phyloP scores from a whole-genome alignment of 2,329 filamentous ascomycete species.

The Beauveria australis region DNA sequence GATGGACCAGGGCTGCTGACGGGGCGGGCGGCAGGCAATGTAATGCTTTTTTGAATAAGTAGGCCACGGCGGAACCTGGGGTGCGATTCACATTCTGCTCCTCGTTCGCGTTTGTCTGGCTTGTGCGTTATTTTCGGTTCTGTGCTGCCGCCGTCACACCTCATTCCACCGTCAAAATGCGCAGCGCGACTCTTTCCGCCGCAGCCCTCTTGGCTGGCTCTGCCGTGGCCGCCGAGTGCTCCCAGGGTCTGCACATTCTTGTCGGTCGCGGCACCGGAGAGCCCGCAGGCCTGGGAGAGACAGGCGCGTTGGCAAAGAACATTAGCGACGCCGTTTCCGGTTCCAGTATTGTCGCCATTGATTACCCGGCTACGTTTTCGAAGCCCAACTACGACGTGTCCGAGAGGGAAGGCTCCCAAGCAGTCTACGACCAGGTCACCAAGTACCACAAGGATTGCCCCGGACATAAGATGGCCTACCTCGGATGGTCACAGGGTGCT shows the following conservation, averaged over 20 bases:
- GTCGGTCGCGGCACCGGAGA: constrained; percentile 32
- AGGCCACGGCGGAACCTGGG: not conserved
- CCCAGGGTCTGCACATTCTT: constrained; percentile 30
- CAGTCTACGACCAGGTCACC: constrained; percentile 23
- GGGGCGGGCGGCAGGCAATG: not conserved
- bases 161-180: not conserved
- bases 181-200: constrained; percentile 5
- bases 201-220: constrained; percentile 16
- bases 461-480: constrained; percentile 30
- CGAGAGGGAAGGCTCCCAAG: constrained; percentile 24
- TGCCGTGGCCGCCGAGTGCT: constrained; percentile 23
- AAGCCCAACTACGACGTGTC: constrained; percentile 27
- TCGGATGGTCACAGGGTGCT: constrained; percentile 37
- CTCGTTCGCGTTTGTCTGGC: not conserved
- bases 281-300: constrained; percentile 24
- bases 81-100: not conserved
- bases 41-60: not conserved
- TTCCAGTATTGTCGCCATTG: constrained; percentile 25
- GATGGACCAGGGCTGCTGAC: not conserved
- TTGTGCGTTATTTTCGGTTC: not conserved
- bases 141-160: not conserved
- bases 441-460: constrained; percentile 28
- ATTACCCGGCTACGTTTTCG: constrained; percentile 30
- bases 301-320: constrained; percentile 25
- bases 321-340: constrained; percentile 25